Evolutionary conservation across 257 asterid genomes (phyloP).

Genomic region (Solanum pimpinellifolium): DNA sequence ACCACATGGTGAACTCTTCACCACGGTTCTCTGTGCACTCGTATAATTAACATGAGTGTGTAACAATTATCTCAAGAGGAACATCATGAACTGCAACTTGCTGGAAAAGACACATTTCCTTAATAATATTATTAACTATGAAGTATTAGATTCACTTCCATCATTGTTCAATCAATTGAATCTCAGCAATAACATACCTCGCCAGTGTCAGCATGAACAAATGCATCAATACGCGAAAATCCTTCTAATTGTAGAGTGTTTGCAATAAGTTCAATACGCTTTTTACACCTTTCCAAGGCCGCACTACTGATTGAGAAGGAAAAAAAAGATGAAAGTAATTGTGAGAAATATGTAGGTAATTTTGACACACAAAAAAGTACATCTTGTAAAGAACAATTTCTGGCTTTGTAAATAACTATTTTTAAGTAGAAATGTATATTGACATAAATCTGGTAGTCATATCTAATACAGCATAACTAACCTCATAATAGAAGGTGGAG

Average conservation of each 20-base stretch:
- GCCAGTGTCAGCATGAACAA: constrained; percentile 71
- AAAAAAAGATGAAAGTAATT: neutral
- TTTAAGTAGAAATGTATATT: neutral
- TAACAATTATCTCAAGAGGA: neutral
- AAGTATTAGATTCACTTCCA: neutral
- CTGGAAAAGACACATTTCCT: neutral
- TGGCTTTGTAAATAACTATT: neutral
- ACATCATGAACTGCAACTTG: neutral
- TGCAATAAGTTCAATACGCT: constrained; percentile 64
- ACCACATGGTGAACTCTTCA: neutral
- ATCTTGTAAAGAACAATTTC: neutral
- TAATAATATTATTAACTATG: neutral
- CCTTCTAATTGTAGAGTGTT: constrained; percentile 73
- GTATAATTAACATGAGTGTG: neutral
- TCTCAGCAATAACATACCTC: constrained; percentile 35
- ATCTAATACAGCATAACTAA: neutral
- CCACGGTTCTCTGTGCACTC: neutral
- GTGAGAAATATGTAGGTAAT: neutral
- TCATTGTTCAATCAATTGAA: neutral
- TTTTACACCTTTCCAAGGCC: constrained; percentile 56
- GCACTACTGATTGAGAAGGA: constrained; percentile 28
- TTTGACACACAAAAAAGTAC: neutral
- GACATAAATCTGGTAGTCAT: neutral
- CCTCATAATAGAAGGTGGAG: constrained; percentile 77
- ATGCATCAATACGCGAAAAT: constrained; percentile 84